Base-by-base conservation (phyloP, 2,329 filamentous ascomycete species). In the Didymella arachidicola region DNA sequence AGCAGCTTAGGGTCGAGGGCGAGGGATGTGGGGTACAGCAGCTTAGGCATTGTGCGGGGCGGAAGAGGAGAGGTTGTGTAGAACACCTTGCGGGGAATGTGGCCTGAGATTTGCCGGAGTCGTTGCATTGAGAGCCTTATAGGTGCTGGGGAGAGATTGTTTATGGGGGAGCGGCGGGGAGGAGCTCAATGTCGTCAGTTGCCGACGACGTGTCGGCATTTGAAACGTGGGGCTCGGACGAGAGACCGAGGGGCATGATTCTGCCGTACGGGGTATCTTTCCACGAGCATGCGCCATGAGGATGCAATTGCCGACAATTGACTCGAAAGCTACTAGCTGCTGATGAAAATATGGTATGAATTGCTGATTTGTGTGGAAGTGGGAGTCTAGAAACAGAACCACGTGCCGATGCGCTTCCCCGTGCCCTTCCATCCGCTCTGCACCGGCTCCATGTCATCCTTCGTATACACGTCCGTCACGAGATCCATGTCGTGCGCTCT, bases 1-100 rank as follows among this genome's bases (percentile, higher is more conserved):
- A 89, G 80, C 69, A 77, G 79, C 60, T 80, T 62, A 59, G 82
- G 68, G 78, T 88, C 81, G 72, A 89, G 81, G 52, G 78, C 79
- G 61, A 89, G 80, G 3, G 86, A 88, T 54, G 84, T 88, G 49
- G 87, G 87, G 78, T 89, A 88, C 63, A 89, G 85, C 64, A 89
- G 84, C 79, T 89, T 89, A 25, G 53, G 50, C 56, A 59, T 59
- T 8, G 7, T 51, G 56, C 34, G 32, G 7, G 36, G n/a, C 11
- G 51, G 43, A 18, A 27, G 36, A 10, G 53, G 53, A 3, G 56
- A 49, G 32, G 56, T 59, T 7, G 56, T 59, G 41, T 46, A 50
- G 34, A 54, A 54, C 10, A 36, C 50, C 34, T 54, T 59, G 18
- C 56, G 45, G 2, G 56, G 56, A 29, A 59, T 45, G n/a, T 59